Evolutionary conservation across 192 early-diverging fungal species (phyloP).

Genomic region (Chytriomyces sp.): DNA sequence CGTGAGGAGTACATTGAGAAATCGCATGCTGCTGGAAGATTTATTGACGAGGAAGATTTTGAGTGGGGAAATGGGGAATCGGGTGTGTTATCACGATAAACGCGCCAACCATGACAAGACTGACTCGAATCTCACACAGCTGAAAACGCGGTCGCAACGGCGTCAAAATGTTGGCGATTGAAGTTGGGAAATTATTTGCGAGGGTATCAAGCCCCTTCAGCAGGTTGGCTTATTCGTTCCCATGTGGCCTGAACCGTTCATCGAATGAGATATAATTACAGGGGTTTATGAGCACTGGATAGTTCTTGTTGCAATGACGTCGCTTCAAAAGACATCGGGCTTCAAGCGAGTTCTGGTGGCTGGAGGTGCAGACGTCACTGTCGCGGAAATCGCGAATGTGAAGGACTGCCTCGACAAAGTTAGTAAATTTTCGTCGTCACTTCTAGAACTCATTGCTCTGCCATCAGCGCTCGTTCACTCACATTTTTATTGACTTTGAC

Average conservation of each 20-base stretch:
- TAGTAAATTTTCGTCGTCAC: background rate
- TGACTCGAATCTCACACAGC: background rate
- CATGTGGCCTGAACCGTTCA: no score
- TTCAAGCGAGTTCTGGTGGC: slow-evolving; percentile 36
- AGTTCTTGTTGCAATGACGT: slow-evolving; percentile 10
- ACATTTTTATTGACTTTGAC: no score
- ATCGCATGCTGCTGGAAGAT: slow-evolving; percentile 23
- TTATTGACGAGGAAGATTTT: slow-evolving; percentile 46
- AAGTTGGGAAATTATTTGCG: slow-evolving; percentile 33
- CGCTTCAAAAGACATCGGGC: slow-evolving; percentile 35
- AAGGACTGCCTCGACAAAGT: background rate
- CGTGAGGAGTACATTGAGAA: slow-evolving; percentile 40
- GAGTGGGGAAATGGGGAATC: slow-evolving; percentile 34
- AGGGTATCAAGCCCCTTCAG: slow-evolving; percentile 2
- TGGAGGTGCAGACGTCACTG: slow-evolving; percentile 38
- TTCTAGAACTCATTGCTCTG: no score
- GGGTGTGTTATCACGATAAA: background rate
- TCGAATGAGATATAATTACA: background rate
- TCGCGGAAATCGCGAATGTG: background rate
- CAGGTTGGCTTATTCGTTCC: background rate
- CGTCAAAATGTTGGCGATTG: slow-evolving; percentile 37
- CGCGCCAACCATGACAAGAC: background rate
- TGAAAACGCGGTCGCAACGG: slow-evolving; percentile 9
- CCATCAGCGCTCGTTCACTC: no score
- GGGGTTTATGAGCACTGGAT: slow-evolving; percentile 4